A percentile compares a stretch with the other conserved stretches of the same genome.
These are phyloP conservation scores for Irpex sp. DNA, from an alignment of 1,284 basidiomycete species.

Conservation along the genomic window DNA sequence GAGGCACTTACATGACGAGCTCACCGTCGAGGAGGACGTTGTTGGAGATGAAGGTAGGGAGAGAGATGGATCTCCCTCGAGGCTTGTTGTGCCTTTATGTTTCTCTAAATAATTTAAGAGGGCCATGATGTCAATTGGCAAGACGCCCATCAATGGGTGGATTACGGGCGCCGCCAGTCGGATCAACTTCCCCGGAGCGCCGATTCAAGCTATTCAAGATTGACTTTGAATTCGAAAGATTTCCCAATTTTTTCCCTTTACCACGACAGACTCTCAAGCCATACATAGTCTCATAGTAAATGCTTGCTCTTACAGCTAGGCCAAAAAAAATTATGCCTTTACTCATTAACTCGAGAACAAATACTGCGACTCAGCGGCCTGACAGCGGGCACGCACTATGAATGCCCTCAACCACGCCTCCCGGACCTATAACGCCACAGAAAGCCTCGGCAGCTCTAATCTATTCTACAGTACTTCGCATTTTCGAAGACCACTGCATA, in stretches of 20 bases:
- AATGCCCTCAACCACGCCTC: background rate
- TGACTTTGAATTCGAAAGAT: too few relatives aligned
- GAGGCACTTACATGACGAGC: background rate
- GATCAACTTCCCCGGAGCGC: background rate
- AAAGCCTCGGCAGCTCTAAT: background rate
- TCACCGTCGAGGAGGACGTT: background rate
- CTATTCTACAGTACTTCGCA: too few relatives aligned
- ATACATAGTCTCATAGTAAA: too few relatives aligned
- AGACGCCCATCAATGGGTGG: background rate
- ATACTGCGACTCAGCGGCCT: too few relatives aligned
- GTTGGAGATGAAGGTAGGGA: background rate
- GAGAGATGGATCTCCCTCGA: background rate
- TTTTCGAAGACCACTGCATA: too few relatives aligned
- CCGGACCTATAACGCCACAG: background rate
- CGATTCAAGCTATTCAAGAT: background rate
- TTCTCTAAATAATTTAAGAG: background rate
- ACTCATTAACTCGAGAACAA: too few relatives aligned
- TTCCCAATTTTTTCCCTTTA: too few relatives aligned
- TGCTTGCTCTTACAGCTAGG: too few relatives aligned
- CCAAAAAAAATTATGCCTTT: too few relatives aligned
- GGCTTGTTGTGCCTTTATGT: background rate
- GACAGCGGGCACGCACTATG: background rate
- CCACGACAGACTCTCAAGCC: too few relatives aligned
- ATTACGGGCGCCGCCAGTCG: background rate
- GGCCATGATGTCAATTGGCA: background rate